Base-by-base conservation (phyloP, 176 grass and related monocot genomes). In the Hyparrhenia diplandra region DNA sequence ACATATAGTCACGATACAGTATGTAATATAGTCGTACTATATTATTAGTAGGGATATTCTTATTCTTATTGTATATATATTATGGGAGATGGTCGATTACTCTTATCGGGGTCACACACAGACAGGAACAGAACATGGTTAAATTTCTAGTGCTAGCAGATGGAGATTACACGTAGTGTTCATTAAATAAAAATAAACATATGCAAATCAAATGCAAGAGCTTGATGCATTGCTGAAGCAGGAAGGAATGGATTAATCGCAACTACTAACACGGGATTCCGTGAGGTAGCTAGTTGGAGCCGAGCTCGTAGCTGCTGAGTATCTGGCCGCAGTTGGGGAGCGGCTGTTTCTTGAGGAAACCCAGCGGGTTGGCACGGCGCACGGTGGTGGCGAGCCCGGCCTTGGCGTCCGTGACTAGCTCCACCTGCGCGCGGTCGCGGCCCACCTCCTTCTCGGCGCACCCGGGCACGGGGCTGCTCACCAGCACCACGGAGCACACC, bases 311-410 rank as follows among this genome's bases (percentile, higher is more conserved):
- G 75, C 59, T 57, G 41, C 13, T 71, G 42, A 89, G 76, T 30
- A 89, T 54, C 31, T 89, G 6, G 0, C 54, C 83, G 49, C 87
- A 86, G 83, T 35, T 49, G 59, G 81, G 71, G 16, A 89, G 83
- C 5, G 87, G 87, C 30, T 77, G 10, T 2, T 17, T 0, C 54
- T 46, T 78, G 66, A 89, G 87, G 83, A 89, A 89, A 0, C 81
- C 87, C 6, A 89, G 76, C 24, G 87, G 77, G 62, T 85, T 89
- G 55, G 87, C 87, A 7, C 71, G 78, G 28, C 83, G 83, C 27
- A 82, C 28, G 32, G 43, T 37, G 65, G 77, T 68, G 79, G 72
- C 82, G 49, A 92, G 79, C 0, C 90, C 86, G 54, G n/a, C 54
- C 0, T n/a, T 8, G 43, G 64, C 83, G 57, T 79, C 69, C 10